Evolutionary conservation across 2,329 filamentous ascomycete species (phyloP), one percentile per base, ranked within the genome.

Genomic region (Talaromyces sp.): DNA sequence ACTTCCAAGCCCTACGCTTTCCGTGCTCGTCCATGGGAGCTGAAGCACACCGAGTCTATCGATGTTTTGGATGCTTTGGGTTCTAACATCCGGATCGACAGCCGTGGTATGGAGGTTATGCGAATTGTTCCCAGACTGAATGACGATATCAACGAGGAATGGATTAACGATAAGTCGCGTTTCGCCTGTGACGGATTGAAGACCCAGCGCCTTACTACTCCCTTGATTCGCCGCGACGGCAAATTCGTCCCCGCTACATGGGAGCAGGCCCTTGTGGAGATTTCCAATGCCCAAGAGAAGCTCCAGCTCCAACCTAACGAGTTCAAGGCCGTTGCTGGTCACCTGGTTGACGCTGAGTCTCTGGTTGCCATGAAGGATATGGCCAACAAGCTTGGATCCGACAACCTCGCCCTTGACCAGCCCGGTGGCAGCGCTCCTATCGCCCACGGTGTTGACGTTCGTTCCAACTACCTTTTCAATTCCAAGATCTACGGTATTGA

Each of bases 1-100:
- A 95, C 91, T 32, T 96, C 93, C 7, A 99, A 97, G 80, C 94
- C 94, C 46, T 97, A 97, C 69, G 94, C 94, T 37, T 99, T 97
- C 86, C 89, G 91, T 65, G 92, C 93, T 52, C 86, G 94, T 64
- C 94, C 94, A 3, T 99, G 94, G 94, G 94, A 99, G 74, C 79
- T 99, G 65, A 93, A 95, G 80, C 91, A 96, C 78, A 90, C 91
- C 55, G 94, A 99, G 77, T 93, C 93, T 3, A 88, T 99, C 62
- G 94, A 99, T 72, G 92, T 99, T 32, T 84, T 95, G 32, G 91
- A 99, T 69, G 94, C 86, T 37, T 80, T 99, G 56, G 94, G 94
- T 55, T 97, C 93, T 53, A 96, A 95, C 73, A 95, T 99, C 66
- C 87, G 94, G 40, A 87, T 97, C 40, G 94, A 99, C 76, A 88